Evolutionary conservation across 2,329 filamentous ascomycete genomes (phyloP), one percentile per base, ranked within the genome.

Genomic region (Xylaria sp.): DNA sequence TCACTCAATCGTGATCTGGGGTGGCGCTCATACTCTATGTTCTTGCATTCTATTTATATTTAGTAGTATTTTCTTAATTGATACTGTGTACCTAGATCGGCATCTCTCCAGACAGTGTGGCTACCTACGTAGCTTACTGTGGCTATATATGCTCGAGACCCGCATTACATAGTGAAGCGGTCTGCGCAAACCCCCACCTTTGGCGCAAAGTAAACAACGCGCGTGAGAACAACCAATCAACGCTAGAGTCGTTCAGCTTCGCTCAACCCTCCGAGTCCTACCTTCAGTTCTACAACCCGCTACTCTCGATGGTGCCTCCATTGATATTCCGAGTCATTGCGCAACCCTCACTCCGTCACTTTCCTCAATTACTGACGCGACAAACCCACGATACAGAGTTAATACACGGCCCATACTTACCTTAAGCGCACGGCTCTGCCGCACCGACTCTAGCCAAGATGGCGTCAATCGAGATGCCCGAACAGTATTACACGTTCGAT

Each of bases 401-500:
- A 28, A 4, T 57, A 18, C n/a, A 4, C 23, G 10, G n/a, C 8
- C 28, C 25, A 41, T 12, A 64, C n/a, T 13, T 12, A n/a, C 28
- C 18, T 6, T 10, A 55, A 34, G 37, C 8, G 10, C 18, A 41
- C 63, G 39, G 46, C 34, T 58, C 56, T 28, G 52, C 63, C 32
- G 58, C 58, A 15, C 56, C 56, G 32, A 41, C 58, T 58, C 54
- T 34, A 34, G 60, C 57, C 48, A 65, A 64, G 62, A 77, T 78
- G 76, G 77, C 76, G 68, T 52, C 76, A 66, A 76, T 76, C 64
- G 81, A 83, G 54, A 73, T 80, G 51, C 80, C 84, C 46, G 83
- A 86, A 66, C 78, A 80, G 34, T 90, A 85, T 78, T 84, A 87
- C 74, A 92, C 91, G 18, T 90, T 90, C 73, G 90, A 94, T 73